Evolutionary conservation across 805 yeast species (phyloP).

Genomic region (Ogataea sp.): DNA sequence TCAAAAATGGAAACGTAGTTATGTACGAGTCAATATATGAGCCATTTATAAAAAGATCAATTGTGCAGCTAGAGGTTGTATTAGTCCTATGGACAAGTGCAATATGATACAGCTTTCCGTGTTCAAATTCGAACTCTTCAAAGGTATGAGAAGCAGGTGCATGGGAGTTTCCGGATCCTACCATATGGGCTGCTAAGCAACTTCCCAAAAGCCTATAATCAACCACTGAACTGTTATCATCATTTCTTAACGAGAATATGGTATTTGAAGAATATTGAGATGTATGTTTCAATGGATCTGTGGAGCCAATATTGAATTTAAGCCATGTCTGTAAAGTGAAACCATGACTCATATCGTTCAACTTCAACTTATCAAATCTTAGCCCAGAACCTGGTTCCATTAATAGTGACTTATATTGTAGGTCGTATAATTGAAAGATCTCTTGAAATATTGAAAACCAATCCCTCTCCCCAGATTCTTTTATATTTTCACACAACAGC

Average conservation of each 20-base stretch:
- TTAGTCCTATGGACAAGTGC: slow-evolving; percentile 17
- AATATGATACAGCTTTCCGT: slow-evolving; percentile 17
- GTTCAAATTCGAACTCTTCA: slow-evolving; percentile 21
- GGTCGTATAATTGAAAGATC: slow-evolving; percentile 3
- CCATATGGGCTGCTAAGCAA: slow-evolving; percentile 10
- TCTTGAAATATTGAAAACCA: slow-evolving; percentile 4
- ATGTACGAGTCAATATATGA: slow-evolving; percentile 29
- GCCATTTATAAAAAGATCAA: slow-evolving; percentile 42
- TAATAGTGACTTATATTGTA: slow-evolving; percentile 6
- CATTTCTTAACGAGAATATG: slow-evolving; percentile 2
- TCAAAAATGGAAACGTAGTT: slow-evolving; percentile 7
- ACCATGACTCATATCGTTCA: slow-evolving; percentile 9
- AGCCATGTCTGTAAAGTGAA: slow-evolving; percentile 21
- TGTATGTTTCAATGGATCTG: neutral
- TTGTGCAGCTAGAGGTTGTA: slow-evolving; percentile 21
- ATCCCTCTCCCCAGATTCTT: no score
- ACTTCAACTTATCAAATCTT: slow-evolving; percentile 4
- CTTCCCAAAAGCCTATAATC: slow-evolving; percentile 10
- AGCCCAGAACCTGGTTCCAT: slow-evolving; percentile 7
- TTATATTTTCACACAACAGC: slow-evolving; percentile 8
- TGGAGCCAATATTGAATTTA: slow-evolving; percentile 6
- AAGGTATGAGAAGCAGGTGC: slow-evolving; percentile 13
- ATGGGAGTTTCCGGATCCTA: no score
- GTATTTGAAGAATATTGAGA: neutral
- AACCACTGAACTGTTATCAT: slow-evolving; percentile 4